A percentile compares a stretch with the other conserved stretches of the same genome.
These are phyloP conservation scores for Ehretia macrophylla DNA, from an alignment of 257 asterid genomes.

Conservation along the genomic window DNA sequence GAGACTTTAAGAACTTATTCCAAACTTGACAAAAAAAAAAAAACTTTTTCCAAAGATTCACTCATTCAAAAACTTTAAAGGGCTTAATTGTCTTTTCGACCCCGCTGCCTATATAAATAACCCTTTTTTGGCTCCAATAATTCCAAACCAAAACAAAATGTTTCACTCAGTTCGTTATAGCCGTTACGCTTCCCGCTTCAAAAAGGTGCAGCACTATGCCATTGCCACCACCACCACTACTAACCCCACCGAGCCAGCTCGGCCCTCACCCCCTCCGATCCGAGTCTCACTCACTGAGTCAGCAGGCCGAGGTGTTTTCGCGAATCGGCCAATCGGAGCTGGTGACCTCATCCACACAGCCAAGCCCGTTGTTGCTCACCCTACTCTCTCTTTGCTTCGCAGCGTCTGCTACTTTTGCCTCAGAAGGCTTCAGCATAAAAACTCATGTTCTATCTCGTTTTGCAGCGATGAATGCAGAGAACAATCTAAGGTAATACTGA, in stretches of 20 bases:
- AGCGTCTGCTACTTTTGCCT: slow-evolving; percentile 69
- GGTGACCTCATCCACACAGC: slow-evolving; percentile 83
- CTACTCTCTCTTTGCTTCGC: slow-evolving; percentile 43
- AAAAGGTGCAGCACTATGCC: slow-evolving; percentile 11
- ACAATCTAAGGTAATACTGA: slow-evolving; percentile 37
- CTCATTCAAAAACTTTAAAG: no score
- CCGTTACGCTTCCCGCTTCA: slow-evolving; percentile 32
- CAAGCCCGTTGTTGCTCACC: slow-evolving; percentile 56
- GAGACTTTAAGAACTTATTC: no score
- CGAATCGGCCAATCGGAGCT: slow-evolving; percentile 48
- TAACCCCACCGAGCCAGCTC: slow-evolving; percentile 15
- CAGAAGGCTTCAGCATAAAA: slow-evolving; percentile 28
- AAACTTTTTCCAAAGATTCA: no score
- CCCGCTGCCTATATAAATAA: no score
- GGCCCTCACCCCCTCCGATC: slow-evolving; percentile 48
- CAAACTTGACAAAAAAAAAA: no score
- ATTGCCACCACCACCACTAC: slow-evolving; percentile 16
- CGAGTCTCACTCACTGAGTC: slow-evolving; percentile 40
- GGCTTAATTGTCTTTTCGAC: neutral
- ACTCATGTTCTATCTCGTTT: slow-evolving; percentile 23
- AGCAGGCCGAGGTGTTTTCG: slow-evolving; percentile 70
- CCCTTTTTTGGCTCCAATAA: neutral
- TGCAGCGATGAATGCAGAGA: slow-evolving; percentile 55
- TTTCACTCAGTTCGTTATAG: slow-evolving; percentile 19
- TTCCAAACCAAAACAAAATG: slow-evolving; percentile 17